Evolutionary conservation across 768 basidiomycete species (phyloP).

Genomic region (Leccinum longicurvipes): DNA sequence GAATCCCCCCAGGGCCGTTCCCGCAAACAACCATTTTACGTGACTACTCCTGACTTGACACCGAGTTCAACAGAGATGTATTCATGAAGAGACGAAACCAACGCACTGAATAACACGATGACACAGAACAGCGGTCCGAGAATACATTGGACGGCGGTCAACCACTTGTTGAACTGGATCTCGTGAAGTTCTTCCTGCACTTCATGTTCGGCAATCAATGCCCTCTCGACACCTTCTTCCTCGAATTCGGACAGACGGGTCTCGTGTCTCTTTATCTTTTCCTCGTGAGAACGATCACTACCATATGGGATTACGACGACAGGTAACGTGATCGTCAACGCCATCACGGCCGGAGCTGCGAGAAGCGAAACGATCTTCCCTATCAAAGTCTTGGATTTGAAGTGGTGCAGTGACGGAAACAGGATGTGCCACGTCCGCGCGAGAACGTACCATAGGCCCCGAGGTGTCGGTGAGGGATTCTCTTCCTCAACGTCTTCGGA

Average conservation of each 20-base stretch:
- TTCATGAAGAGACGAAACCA: background rate
- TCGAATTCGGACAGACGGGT: conserved; percentile 64
- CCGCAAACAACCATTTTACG: conserved; percentile 51
- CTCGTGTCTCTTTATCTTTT: conserved; percentile 35
- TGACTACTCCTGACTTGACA: conserved; percentile 35
- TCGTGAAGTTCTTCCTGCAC: conserved; percentile 68
- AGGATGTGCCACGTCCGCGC: conserved; percentile 55
- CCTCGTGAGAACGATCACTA: conserved; percentile 10
- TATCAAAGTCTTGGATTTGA: conserved; percentile 63
- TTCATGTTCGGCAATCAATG: conserved; percentile 71
- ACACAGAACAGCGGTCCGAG: conserved; percentile 79
- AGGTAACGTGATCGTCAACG: conserved; percentile 84
- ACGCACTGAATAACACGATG: conserved; percentile 73
- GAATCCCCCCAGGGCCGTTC: conserved; percentile 52
- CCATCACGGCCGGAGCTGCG: conserved; percentile 83
- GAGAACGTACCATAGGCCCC: conserved; percentile 35
- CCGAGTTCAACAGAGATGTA: background rate
- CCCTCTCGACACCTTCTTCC: conserved; percentile 68
- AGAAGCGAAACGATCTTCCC: conserved; percentile 74
- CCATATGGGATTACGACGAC: conserved; percentile 73
- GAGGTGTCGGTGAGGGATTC: conserved; percentile 39
- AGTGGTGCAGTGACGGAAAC: conserved; percentile 82
- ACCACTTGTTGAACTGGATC: conserved; percentile 70
- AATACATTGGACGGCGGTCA: conserved; percentile 81
- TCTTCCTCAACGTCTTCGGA: conserved; percentile 43